These are phyloP conservation scores for Fusarium armeniacum DNA, from an alignment of 2,329 filamentous ascomycete species.

Conservation along the genomic window DNA sequence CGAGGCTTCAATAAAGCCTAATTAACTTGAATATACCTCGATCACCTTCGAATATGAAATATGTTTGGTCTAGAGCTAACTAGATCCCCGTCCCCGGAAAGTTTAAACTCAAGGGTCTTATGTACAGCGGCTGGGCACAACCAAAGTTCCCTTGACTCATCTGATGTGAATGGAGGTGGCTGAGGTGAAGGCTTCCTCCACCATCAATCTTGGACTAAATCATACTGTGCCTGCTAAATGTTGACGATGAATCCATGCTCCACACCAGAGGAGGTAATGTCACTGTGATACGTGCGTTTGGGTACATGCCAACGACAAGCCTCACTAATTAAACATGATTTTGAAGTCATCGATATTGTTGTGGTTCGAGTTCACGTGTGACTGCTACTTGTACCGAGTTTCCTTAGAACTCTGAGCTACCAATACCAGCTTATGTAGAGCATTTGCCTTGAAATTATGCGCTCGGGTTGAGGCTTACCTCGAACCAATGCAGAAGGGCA, in stretches of 20 bases:
- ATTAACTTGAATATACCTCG: background rate
- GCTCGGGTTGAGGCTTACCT: background rate
- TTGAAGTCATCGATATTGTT: background rate
- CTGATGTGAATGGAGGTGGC: background rate
- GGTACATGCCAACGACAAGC: background rate
- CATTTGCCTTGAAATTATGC: background rate
- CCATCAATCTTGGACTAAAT: no score
- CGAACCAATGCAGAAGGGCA: background rate
- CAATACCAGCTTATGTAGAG: background rate
- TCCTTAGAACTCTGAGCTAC: background rate
- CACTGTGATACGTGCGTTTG: background rate
- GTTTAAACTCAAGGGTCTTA: background rate
- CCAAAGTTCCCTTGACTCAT: background rate
- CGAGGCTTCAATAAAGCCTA: background rate
- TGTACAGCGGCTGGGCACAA: background rate
- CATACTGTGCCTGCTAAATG: background rate
- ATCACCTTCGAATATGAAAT: background rate
- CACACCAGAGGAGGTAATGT: background rate
- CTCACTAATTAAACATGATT: background rate
- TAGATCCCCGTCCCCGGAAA: background rate
- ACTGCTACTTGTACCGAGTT: background rate
- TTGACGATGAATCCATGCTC: background rate
- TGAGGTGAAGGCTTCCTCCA: background rate
- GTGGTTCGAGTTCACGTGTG: background rate
- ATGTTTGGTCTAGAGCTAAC: background rate